Evolutionary conservation across 2,329 filamentous ascomycete genomes (phyloP).

Genomic region (Diaporthe citri): DNA sequence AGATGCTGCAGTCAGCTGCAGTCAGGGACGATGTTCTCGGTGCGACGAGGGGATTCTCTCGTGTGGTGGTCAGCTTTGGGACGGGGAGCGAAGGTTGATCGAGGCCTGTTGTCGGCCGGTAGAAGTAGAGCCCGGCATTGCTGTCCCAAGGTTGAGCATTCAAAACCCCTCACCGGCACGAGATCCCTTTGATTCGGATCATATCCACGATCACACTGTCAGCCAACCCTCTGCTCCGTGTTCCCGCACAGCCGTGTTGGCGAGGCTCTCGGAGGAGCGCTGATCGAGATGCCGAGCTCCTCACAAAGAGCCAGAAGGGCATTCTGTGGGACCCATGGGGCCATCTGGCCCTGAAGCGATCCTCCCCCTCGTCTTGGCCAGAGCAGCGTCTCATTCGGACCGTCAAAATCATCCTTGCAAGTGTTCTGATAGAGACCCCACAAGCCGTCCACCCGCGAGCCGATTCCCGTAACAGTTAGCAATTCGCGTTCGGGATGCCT

Average conservation of each 20-base stretch:
- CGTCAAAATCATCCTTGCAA: constrained; percentile 4
- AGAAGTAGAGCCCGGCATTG: neutral
- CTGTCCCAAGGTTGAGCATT: neutral
- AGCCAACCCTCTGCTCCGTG: neutral
- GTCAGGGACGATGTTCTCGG: neutral
- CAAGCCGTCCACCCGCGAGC: constrained; percentile 17
- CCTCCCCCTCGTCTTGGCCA: constrained; percentile 6
- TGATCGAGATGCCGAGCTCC: neutral
- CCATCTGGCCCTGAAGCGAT: neutral
- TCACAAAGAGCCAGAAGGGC: neutral
- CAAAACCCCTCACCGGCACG: neutral
- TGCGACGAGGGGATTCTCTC: neutral
- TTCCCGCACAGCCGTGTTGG: neutral
- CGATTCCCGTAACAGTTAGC: constrained; percentile 23
- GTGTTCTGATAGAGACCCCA: constrained; percentile 6
- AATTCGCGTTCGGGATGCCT: constrained; percentile 7
- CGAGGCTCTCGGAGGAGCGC: neutral
- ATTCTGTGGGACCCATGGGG: neutral
- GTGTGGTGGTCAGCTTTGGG: neutral
- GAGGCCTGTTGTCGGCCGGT: neutral
- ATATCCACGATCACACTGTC: neutral
- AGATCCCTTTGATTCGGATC: neutral
- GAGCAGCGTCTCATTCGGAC: constrained; percentile 5
- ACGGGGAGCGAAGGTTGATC: neutral
- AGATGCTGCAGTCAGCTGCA: constrained; percentile 16